Evolutionary conservation across 1,284 basidiomycete species (phyloP).

Genomic region (Tylopilus orsonianus): DNA sequence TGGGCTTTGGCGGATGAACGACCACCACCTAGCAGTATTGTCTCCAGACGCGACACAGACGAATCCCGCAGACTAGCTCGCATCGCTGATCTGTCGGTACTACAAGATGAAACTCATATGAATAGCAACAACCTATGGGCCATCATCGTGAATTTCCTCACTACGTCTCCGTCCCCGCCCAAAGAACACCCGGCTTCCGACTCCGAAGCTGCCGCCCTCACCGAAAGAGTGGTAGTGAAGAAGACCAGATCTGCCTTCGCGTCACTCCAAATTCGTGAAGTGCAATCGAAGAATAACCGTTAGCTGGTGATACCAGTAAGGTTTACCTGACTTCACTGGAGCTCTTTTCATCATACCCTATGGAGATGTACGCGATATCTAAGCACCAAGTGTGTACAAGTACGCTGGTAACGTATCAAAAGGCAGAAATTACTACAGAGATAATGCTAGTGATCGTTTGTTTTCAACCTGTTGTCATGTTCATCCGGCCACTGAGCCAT

Average conservation of each 20-base stretch:
- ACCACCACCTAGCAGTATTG: constrained; percentile 81
- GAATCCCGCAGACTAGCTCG: constrained; percentile 70
- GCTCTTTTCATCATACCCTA: background rate
- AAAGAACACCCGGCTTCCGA: constrained; percentile 22
- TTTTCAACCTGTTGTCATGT: background rate
- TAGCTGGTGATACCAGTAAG: constrained; percentile 4
- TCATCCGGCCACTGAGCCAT: too few relatives aligned
- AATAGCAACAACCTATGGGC: constrained; percentile 74
- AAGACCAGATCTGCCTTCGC: constrained; percentile 33
- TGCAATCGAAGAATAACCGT: constrained; percentile 4
- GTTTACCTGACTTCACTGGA: background rate
- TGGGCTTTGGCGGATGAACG: constrained; percentile 79
- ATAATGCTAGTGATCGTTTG: background rate
- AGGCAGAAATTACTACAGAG: background rate
- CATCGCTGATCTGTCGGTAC: constrained; percentile 64
- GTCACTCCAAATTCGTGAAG: constrained; percentile 20
- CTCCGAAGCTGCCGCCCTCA: constrained; percentile 10
- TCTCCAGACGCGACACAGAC: constrained; percentile 71
- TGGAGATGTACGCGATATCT: constrained; percentile 7
- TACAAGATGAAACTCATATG: constrained; percentile 54
- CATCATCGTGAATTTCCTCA: constrained; percentile 60
- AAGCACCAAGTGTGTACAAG: background rate
- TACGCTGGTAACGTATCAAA: background rate
- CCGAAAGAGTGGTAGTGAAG: background rate
- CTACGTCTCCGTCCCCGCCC: constrained; percentile 38